Evolutionary conservation across 495 filamentous ascomycete species (phyloP).

Genomic region (Penicilliopsis zonata): DNA sequence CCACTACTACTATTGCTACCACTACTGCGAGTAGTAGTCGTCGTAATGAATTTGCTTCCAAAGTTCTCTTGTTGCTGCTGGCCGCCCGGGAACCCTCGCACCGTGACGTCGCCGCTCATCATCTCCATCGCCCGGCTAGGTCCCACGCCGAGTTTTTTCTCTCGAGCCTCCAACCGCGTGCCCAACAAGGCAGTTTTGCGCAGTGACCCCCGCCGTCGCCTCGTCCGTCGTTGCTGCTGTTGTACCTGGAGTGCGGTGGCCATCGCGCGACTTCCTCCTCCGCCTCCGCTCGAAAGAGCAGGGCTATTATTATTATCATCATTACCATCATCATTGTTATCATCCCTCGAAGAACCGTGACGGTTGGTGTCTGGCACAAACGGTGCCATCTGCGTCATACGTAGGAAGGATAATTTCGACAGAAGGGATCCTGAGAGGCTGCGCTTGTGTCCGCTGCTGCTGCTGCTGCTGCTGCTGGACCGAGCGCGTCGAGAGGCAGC

Average conservation of each 20-base stretch:
- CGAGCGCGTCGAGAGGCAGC: constrained; percentile 21
- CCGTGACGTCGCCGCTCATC: constrained; percentile 24
- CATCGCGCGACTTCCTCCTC: constrained; percentile 38
- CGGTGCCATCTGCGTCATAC: constrained; percentile 32
- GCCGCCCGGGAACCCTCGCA: constrained; percentile 2
- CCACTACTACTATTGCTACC: constrained; percentile 8
- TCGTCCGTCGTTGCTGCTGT: constrained; percentile 55
- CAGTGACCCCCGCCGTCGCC: constrained; percentile 66
- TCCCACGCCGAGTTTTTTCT: constrained; percentile 30
- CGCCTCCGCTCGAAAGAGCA: constrained; percentile 17
- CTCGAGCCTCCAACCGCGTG: constrained; percentile 38
- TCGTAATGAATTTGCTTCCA: background rate
- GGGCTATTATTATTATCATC: too few relatives aligned
- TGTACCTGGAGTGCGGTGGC: constrained; percentile 45
- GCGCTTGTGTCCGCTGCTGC: constrained; percentile 45
- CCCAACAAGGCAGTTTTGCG: constrained; percentile 71
- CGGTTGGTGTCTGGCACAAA: constrained; percentile 24
- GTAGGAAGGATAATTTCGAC: constrained; percentile 41
- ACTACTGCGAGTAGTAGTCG: constrained; percentile 8
- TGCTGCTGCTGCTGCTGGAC: constrained; percentile 25
- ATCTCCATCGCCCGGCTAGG: constrained; percentile 27
- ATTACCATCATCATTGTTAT: constrained; percentile 23
- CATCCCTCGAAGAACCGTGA: constrained; percentile 29
- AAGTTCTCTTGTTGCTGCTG: constrained; percentile 4
- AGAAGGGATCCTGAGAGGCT: constrained; percentile 52